Evolutionary conservation across 768 basidiomycete species (phyloP), one percentile per base, ranked within the genome.

Genomic region (Leucocoprinus leucothites): DNA sequence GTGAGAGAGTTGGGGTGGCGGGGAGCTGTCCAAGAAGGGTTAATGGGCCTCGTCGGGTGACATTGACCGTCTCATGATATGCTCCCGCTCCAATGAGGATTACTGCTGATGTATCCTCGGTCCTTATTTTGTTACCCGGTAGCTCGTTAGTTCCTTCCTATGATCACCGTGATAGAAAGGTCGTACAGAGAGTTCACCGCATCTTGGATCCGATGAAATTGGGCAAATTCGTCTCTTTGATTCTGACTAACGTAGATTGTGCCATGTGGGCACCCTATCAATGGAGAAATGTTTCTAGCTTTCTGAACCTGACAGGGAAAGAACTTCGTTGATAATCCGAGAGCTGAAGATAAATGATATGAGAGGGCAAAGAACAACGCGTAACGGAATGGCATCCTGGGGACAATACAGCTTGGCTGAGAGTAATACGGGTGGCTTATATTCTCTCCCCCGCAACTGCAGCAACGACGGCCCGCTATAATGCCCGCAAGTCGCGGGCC

Each of bases 1-100:
- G 34, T 28, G 13, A 18, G 47, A 56, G 41, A 3, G 7, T 26
- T 9, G 14, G 0, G 13, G 25, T 25, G 49, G 35, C n/a, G 45
- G 21, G 28, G 8, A 47, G 40, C 28, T 67, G 59, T 59, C 84
- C 86, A 28, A 88, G 67, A 18, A 87, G 68, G 0, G 80, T 84
- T 35, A 86, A 66, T 16, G 84, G 80, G 1, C 70, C 80, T 48
- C 63, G 65, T 40, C 82, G 71, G 0, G 83, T 79, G 18, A 87
- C 69, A 50, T 83, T 85, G 3, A 87, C 61, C 0, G 74, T 76
- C 66, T 86, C 85, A 47, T 78, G 75, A 57, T 87, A 88, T 47
- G 78, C 72, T 6, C 86, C 86, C 51, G 70, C 68, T 0, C 73
- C 85, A 36, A 88, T 72, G 24, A 87, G 76, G 35, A 87, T 82